Base-by-base conservation (phyloP, 176 grass and related monocot species). In the Ensete glaucum region DNA sequence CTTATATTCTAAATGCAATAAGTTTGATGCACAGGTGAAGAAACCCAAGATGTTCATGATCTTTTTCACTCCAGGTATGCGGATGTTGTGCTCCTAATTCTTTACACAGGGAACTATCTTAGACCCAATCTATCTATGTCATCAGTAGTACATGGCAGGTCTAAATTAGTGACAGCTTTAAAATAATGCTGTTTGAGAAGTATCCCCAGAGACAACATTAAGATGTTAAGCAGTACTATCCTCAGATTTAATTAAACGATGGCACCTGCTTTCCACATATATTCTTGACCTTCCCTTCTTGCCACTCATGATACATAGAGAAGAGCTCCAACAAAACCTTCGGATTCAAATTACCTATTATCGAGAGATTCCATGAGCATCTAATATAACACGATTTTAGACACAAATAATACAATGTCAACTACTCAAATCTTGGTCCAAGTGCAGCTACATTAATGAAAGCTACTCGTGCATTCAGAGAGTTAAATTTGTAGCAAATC, bases 241-340 rank as follows among this genome's bases (percentile, higher is more conserved):
- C 29, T 34, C 29, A 34, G 29, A 34, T 34, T 3, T 21, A 1
- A 70, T 8, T 3, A 49, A 17, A 14, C 13, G 14, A 52, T 23
- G 50, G 10, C 25, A 97, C 91, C 86, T 94, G 90, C 20, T 71
- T 89, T 79, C 71, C 76, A 76, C 86, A 87, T 56, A 91, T 99
- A 80, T 91, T 83, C 75, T 91, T 94, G 62, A 84, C 82, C 79
- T 87, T 89, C 60, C 91, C 86, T 79, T 99, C 95, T 80, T 99
- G 88, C 88, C 84, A 91, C 84, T 99, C 82, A 5, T 82, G 84
- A 53, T 89, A 94, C 81, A 99, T 74, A 0, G 86, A 84, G 51
- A 94, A 99, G 77, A 94, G 84, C 76, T 94, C 86, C 55, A 87
- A 82, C 69, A 94, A 80, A 73, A 94, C 76, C 85, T 86, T 91